Evolutionary conservation across 2,329 filamentous ascomycete genomes (phyloP).

Genomic region (Elsinoe arachidis): DNA sequence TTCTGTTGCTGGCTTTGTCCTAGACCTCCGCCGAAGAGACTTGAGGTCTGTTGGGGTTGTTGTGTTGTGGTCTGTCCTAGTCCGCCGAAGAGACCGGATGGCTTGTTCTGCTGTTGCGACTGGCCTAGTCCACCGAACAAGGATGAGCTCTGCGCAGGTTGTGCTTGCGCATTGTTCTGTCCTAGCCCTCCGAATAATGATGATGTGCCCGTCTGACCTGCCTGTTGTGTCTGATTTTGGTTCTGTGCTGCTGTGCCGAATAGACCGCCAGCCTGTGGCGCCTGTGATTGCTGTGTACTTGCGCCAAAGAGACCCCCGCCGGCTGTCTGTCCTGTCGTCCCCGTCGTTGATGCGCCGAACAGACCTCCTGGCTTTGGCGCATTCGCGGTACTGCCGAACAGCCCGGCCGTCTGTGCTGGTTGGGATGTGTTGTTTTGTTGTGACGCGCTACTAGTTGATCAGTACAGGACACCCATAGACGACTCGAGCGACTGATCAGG

Average conservation of each 20-base stretch:
- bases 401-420: constrained; percentile 13
- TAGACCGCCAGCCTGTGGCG: constrained; percentile 19
- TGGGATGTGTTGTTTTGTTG: constrained; percentile 10
- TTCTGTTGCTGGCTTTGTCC: constrained; percentile 20
- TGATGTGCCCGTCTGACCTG: constrained; percentile 21
- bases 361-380: constrained; percentile 9
- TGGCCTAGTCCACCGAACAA: constrained; percentile 22
- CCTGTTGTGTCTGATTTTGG: constrained; percentile 4
- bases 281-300: constrained; percentile 18
- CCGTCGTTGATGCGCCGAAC: constrained; percentile 17
- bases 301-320: constrained; percentile 23
- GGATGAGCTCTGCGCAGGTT: constrained; percentile 20
- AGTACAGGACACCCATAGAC: not conserved
- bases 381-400: constrained; percentile 20
- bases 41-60: constrained; percentile 6
- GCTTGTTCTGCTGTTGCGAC: constrained; percentile 16
- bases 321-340: constrained; percentile 14
- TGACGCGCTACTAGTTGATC: not conserved
- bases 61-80: constrained; percentile 15
- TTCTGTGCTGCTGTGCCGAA: constrained; percentile 18
- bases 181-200: constrained; percentile 20
- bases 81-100: constrained; percentile 28
- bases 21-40: constrained; percentile 16
- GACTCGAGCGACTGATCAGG: too few species aligned
- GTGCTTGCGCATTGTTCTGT: constrained; percentile 9